Base-by-base conservation (phyloP, 495 filamentous ascomycete genomes). In the Aspergillus mulundensis region DNA sequence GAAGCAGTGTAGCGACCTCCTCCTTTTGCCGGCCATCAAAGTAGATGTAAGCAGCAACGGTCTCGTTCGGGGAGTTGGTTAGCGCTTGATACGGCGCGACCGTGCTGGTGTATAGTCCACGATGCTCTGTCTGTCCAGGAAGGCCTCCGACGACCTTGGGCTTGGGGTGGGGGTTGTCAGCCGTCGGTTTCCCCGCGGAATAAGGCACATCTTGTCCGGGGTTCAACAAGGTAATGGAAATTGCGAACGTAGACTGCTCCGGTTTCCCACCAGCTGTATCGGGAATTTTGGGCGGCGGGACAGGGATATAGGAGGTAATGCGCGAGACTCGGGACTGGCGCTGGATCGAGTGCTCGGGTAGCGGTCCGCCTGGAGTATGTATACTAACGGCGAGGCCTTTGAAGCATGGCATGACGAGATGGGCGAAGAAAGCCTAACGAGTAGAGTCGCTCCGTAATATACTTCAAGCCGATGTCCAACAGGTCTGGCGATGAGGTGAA, bases 11-110 rank as follows among this genome's bases (percentile, higher is more conserved):
- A 53, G 94, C 94, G 15, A 97, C 95, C 69, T 99, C 94, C 63
- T 99, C 94, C 71, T 99, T 97, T 25, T 84, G 80, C 46, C 95
- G 79, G 12, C 94, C 94, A 70, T 99, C 94, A 64, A 99, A 99
- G 75, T 97, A 97, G 54, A 99, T 97, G 66, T 99, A 99, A 12
- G 94, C 94, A 16, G 94, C 94, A 51, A 99, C 90, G 2, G 95
- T 97, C 72, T 97, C 94, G 65, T 97, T 96, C 46, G 88, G 84
- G 20, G 89, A 92, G 38, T 85, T 83, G 6, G 92, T 97, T 71
- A 95, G 79, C 3, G 93, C 88, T 54, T 90, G 85, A 69, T 99
- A 99, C 1, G 91, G 90, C 41, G 78, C 81, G n/a, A 95, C 84
- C 25, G 82, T 72, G 30, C 74, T 68, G 28, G 67, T 71, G 56